Conservation (phyloP, 2,329 filamentous ascomycete species). For the Colletotrichum abscissum region DNA sequence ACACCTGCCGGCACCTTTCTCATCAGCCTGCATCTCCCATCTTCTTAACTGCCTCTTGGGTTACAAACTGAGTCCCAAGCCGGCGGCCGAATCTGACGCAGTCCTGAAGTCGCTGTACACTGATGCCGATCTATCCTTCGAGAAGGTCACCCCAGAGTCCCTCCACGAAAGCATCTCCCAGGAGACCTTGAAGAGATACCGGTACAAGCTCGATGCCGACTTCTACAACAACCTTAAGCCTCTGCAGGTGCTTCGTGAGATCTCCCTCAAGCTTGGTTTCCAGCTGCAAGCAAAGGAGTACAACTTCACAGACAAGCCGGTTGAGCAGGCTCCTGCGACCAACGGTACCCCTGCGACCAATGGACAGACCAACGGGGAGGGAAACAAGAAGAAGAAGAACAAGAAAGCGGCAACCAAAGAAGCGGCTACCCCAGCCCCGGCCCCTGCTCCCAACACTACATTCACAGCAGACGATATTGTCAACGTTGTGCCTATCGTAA, state of each 20-base stretch:
- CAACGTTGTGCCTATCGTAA: conserved; percentile 93
- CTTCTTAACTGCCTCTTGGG: conserved; percentile 95
- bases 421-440: conserved; percentile 59
- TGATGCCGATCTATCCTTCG: conserved; percentile 85
- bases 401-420: conserved; percentile 63
- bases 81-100: conserved; percentile 81
- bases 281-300: conserved; percentile 81
- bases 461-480: conserved; percentile 89
- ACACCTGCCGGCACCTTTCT: conserved; percentile 81
- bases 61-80: conserved; percentile 78
- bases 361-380: conserved; percentile 55
- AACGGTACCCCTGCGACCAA: conserved; percentile 50
- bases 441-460: conserved; percentile 46
- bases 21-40: conserved; percentile 84
- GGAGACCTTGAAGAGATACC: conserved; percentile 80
- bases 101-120: conserved; percentile 80
- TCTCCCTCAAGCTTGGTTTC: conserved; percentile 88
- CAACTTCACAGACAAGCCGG: conserved; percentile 45
- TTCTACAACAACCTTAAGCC: conserved; percentile 78
- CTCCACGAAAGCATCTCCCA: conserved; percentile 76
- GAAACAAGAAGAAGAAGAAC: conserved; percentile 72
- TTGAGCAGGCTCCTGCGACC: conserved; percentile 41
- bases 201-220: conserved; percentile 75
- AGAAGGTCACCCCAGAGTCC: conserved; percentile 79
- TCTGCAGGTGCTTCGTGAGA: conserved; percentile 88